Evolutionary conservation across 2,329 filamentous ascomycete genomes (phyloP).

Genomic region (Chrysoporthe cubensis): DNA sequence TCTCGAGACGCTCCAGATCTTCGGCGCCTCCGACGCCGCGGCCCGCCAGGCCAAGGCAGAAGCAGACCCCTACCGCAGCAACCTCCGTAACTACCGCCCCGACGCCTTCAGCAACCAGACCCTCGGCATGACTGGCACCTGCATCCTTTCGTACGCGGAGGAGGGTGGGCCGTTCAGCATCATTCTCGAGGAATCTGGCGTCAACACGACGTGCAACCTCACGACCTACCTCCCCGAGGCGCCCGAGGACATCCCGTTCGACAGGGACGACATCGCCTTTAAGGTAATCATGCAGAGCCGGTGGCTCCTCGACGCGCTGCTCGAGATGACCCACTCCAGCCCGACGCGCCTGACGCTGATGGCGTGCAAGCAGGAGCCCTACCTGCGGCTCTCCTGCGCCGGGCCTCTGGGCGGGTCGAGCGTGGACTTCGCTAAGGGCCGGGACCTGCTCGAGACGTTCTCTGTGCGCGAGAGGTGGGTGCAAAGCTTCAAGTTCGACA

Average conservation of each 20-base stretch:
- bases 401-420: constrained; percentile 64
- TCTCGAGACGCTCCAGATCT: constrained; percentile 93
- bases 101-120: constrained; percentile 84
- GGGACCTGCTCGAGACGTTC: constrained; percentile 75
- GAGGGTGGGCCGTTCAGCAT: constrained; percentile 81
- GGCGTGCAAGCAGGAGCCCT: constrained; percentile 66
- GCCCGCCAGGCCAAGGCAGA: constrained; percentile 62
- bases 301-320: constrained; percentile 72
- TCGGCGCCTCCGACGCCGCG: constrained; percentile 77
- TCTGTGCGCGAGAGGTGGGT: constrained; percentile 62
- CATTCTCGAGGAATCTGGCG: constrained; percentile 81
- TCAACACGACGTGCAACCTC: constrained; percentile 87
- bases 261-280: constrained; percentile 77
- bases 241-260: constrained; percentile 84
- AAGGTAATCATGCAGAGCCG: constrained; percentile 93
- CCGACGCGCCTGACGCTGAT: constrained; percentile 73
- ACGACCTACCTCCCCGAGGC: constrained; percentile 82
- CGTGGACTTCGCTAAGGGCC: constrained; percentile 68
- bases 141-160: constrained; percentile 76
- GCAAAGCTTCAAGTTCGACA: constrained; percentile 83
- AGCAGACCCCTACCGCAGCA: constrained; percentile 63
- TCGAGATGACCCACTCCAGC: constrained; percentile 71
- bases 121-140: constrained; percentile 83
- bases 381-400: constrained; percentile 73
- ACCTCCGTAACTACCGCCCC: constrained; percentile 63